phyloP scores from a whole-genome alignment of 2,329 filamentous ascomycete genomes.

The Epichloe scottii region DNA sequence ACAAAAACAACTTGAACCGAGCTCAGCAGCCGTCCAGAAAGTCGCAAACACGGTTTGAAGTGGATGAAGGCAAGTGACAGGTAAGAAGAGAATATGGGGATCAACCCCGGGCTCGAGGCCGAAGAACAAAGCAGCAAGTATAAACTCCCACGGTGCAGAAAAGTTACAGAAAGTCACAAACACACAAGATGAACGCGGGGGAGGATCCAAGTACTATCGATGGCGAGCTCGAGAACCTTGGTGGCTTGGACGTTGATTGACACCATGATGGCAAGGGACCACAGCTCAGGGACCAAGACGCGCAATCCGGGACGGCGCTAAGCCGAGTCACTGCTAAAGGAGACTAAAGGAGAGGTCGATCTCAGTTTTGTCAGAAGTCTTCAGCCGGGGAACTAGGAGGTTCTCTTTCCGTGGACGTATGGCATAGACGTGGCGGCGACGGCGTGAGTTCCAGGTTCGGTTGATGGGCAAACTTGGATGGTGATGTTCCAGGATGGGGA shows the following conservation, averaged over 20 bases:
- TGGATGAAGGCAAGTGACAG: background rate
- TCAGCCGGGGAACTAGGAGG: background rate
- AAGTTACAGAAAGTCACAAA: background rate
- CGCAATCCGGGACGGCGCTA: conserved; percentile 5
- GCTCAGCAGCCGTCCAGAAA: background rate
- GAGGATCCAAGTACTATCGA: background rate
- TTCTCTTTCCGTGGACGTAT: background rate
- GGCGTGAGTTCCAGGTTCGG: background rate
- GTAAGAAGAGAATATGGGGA: background rate
- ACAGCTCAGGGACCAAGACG: background rate
- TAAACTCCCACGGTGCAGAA: background rate
- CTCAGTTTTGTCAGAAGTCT: conserved; percentile 1
- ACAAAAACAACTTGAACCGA: background rate
- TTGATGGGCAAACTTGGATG: background rate
- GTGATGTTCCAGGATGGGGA: background rate
- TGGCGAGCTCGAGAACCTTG: background rate
- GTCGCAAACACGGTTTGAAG: background rate
- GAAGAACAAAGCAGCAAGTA: background rate
- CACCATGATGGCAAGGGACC: background rate
- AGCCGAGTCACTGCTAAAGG: conserved; percentile 7
- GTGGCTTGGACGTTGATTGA: background rate
- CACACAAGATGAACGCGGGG: background rate
- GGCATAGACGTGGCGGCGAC: background rate
- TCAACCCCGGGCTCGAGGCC: background rate
- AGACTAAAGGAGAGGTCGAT: conserved; percentile 5